These are phyloP conservation scores for Coemansia sp. DNA, from an alignment of 192 early-diverging fungal genomes.

Conservation along the genomic window DNA sequence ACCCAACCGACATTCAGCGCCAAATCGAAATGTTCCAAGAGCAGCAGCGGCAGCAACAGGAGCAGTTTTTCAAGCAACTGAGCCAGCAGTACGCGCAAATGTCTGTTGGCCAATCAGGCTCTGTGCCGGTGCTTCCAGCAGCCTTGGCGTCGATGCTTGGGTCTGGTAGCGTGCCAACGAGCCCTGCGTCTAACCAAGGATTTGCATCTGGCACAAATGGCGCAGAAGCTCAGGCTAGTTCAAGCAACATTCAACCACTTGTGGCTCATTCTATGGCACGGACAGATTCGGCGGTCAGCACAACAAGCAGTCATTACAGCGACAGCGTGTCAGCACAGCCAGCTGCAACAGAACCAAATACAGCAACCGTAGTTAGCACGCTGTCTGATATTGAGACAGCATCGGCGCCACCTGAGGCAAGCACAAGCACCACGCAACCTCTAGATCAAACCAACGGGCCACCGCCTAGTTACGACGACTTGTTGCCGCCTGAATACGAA, in stretches of 20 bases:
- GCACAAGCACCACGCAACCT: not conserved
- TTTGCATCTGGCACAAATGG: not conserved
- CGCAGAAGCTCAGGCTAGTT: not conserved
- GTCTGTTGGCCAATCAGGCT: not conserved
- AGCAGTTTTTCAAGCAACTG: slow-evolving; percentile 44
- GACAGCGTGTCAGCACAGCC: not conserved
- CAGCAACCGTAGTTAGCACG: not conserved
- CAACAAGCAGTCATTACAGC: not conserved
- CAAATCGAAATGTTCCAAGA: slow-evolving; percentile 48
- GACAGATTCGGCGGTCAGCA: not conserved
- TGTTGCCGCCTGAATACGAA: slow-evolving; percentile 39
- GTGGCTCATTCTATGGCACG: not conserved
- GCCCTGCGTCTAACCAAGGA: too few relatives aligned
- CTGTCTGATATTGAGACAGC: not conserved
- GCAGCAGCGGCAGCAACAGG: slow-evolving; percentile 48
- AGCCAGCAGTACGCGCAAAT: slow-evolving; percentile 37
- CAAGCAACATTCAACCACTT: not conserved
- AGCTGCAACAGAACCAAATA: not conserved
- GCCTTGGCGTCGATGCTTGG: not conserved
- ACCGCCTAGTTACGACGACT: slow-evolving; percentile 33
- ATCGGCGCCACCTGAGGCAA: not conserved
- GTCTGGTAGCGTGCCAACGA: not conserved
- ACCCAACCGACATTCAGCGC: slow-evolving; percentile 23
- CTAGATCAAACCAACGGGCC: not conserved
- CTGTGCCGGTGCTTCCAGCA: too few relatives aligned